Percentiles rank a stretch among this genome's conserved stretches.
Evolutionary conservation across 2,329 filamentous ascomycete species (phyloP).

Genomic region (Calonectria pteridis): DNA sequence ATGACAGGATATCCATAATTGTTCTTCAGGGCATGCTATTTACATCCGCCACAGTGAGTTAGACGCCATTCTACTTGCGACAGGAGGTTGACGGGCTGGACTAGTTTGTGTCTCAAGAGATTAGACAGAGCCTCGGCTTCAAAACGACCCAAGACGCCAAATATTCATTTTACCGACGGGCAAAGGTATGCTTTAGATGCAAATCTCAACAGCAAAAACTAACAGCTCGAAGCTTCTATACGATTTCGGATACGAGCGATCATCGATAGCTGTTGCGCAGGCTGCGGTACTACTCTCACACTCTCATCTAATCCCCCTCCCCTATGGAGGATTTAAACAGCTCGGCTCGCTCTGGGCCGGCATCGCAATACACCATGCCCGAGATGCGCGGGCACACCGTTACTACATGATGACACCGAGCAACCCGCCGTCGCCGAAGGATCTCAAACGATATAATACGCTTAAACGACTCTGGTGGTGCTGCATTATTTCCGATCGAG

Average conservation of each 20-base stretch:
- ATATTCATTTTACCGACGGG: constrained; percentile 38
- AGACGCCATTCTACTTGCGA: neutral
- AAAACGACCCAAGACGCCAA: constrained; percentile 41
- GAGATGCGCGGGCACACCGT: constrained; percentile 41
- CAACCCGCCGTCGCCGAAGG: constrained; percentile 21
- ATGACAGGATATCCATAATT: constrained; percentile 36
- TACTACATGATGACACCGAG: constrained; percentile 31
- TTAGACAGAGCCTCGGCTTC: constrained; percentile 36
- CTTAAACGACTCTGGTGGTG: constrained; percentile 44
- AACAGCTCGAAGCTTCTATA: constrained; percentile 35
- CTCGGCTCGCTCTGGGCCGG: constrained; percentile 43
- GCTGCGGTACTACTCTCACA: constrained; percentile 40
- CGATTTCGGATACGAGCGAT: constrained; percentile 42
- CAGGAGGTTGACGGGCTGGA: neutral
- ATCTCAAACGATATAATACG: constrained; percentile 34
- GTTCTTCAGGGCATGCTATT: constrained; percentile 41
- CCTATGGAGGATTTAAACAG: constrained; percentile 41
- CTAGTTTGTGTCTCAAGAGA: constrained; percentile 37
- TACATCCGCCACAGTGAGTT: constrained; percentile 37
- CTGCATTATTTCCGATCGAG: constrained; percentile 41
- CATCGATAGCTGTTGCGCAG: constrained; percentile 40
- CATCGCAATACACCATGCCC: constrained; percentile 42
- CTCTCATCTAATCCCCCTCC: constrained; percentile 41
- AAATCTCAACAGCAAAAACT: neutral
- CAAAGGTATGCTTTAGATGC: constrained; percentile 25